Conservation (phyloP, 768 basidiomycete species). For the Chalciporus pseudorubinellus region DNA sequence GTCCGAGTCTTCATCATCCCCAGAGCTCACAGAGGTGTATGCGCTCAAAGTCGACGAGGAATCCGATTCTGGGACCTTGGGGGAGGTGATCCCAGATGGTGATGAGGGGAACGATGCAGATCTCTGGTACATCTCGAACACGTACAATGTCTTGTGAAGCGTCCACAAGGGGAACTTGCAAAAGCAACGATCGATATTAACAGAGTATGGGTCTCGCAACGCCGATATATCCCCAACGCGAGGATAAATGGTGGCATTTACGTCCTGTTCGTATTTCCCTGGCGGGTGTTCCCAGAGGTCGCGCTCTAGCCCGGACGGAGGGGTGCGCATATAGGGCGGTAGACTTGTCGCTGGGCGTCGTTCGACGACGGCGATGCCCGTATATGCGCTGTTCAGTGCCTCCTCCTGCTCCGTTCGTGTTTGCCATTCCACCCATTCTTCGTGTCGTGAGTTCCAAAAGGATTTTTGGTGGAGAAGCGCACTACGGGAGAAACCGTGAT, state of each 20-base stretch:
- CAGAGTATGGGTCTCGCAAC: slow-evolving; percentile 56
- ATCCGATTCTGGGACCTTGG: slow-evolving; percentile 6
- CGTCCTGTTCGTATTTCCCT: slow-evolving; percentile 11
- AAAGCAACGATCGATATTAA: slow-evolving; percentile 58
- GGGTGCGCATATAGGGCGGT: slow-evolving; percentile 20
- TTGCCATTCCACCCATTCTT: slow-evolving; percentile 45
- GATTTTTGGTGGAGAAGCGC: slow-evolving; percentile 58
- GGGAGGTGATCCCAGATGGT: slow-evolving; percentile 16
- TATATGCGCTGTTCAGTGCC: slow-evolving; percentile 24
- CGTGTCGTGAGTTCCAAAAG: slow-evolving; percentile 59
- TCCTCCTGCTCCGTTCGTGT: slow-evolving; percentile 11
- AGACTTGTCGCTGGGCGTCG: not conserved
- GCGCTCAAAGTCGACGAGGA: slow-evolving; percentile 21
- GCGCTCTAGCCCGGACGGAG: slow-evolving; percentile 32
- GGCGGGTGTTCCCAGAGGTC: slow-evolving; percentile 16
- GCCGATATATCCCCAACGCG: slow-evolving; percentile 60
- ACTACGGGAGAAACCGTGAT: slow-evolving; percentile 64
- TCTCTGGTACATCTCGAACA: slow-evolving; percentile 51
- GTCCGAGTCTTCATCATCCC: slow-evolving; percentile 47
- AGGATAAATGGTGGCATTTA: slow-evolving; percentile 43
- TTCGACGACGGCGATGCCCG: slow-evolving; percentile 17
- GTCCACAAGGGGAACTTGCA: slow-evolving; percentile 60
- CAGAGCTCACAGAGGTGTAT: slow-evolving; percentile 13
- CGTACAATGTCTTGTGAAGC: slow-evolving; percentile 62
- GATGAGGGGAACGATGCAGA: not conserved